phyloP scores from a whole-genome alignment of 2,329 filamentous ascomycete genomes.

The Penicillium freii region DNA sequence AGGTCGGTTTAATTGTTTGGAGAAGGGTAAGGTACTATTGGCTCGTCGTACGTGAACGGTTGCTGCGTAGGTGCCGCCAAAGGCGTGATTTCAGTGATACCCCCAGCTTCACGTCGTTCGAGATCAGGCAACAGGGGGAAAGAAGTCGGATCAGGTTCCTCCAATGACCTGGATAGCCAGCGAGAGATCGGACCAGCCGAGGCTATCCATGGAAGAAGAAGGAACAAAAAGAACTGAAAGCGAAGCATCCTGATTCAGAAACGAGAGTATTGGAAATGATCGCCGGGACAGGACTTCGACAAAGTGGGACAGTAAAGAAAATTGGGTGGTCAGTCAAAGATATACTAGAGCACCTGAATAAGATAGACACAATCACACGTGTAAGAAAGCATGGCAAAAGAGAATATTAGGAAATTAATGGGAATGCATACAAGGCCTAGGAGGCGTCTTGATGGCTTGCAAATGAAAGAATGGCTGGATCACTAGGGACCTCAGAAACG shows the following conservation, averaged over 20 bases:
- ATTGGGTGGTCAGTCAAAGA: conserved; percentile 1
- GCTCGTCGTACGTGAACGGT: background rate
- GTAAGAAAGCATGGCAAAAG: conserved; percentile 1
- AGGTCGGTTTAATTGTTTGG: background rate
- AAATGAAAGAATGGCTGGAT: conserved; percentile 8
- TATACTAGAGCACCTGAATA: conserved; percentile 1
- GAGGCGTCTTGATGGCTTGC: conserved; percentile 6
- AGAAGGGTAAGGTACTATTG: background rate
- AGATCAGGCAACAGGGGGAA: background rate
- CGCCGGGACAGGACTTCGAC: background rate
- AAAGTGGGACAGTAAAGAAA: background rate
- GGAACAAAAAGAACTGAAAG: conserved; percentile 8
- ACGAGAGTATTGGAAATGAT: background rate
- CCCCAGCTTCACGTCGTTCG: background rate
- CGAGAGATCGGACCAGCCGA: conserved; percentile 31
- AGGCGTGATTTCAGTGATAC: background rate
- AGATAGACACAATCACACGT: background rate
- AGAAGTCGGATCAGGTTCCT: background rate
- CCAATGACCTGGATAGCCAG: conserved; percentile 6
- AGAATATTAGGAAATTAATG: background rate
- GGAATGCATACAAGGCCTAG: background rate
- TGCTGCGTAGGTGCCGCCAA: background rate
- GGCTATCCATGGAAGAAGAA: conserved; percentile 18
- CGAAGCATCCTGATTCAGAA: conserved; percentile 19
- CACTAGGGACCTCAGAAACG: background rate